A percentile compares a stretch with the other conserved stretches of the same genome.
Evolutionary conservation across 2,329 filamentous ascomycete species (phyloP).

Genomic region (Colletotrichum sansevieriae): DNA sequence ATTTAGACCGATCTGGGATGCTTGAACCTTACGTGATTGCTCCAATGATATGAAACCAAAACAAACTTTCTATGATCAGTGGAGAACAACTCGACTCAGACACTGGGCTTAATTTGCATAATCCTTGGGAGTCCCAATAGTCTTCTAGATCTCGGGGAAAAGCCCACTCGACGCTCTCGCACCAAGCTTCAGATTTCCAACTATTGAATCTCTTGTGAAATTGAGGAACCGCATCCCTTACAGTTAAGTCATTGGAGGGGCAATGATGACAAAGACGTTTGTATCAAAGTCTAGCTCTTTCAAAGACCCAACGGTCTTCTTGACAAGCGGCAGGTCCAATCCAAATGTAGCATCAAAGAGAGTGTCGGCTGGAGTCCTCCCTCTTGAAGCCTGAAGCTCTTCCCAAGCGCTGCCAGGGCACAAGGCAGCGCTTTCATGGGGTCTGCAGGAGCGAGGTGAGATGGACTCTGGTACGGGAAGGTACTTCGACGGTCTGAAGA

Average conservation of each 20-base stretch:
- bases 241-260: constrained; percentile 44
- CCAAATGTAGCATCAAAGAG: constrained; percentile 46
- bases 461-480: constrained; percentile 51
- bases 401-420: constrained; percentile 44
- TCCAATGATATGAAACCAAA: background rate
- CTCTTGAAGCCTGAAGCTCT: constrained; percentile 43
- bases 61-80: background rate
- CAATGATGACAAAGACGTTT: constrained; percentile 45
- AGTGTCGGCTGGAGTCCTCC: constrained; percentile 43
- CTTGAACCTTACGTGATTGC: no score
- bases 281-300: constrained; percentile 44
- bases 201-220: constrained; percentile 45
- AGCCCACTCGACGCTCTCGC: constrained; percentile 43
- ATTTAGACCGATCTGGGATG: no score
- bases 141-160: constrained; percentile 44
- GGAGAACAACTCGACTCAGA: background rate
- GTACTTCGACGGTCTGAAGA: constrained; percentile 52
- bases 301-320: constrained; percentile 41
- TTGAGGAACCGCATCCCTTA: constrained; percentile 42
- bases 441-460: constrained; percentile 43
- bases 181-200: constrained; percentile 45
- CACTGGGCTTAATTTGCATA: background rate
- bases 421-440: constrained; percentile 17
- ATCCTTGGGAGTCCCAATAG: constrained; percentile 23
- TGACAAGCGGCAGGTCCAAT: constrained; percentile 43